Evolutionary conservation across 345 rosid genomes (phyloP).

Genomic region (Eucalyptus brandiana): DNA sequence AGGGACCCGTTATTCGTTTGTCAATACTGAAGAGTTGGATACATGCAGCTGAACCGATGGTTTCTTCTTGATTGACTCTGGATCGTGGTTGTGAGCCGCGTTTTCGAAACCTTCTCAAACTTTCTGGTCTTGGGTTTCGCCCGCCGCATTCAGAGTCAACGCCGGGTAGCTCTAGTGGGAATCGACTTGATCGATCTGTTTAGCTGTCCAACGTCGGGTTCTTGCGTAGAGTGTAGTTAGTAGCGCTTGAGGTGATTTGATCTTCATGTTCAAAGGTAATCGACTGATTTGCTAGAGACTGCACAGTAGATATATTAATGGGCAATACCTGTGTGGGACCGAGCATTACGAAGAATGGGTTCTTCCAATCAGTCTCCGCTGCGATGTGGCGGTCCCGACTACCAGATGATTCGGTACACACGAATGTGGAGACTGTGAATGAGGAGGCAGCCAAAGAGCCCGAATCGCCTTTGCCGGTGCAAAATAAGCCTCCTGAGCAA

Average conservation of each 20-base stretch:
- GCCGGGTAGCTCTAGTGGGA: neutral
- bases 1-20: neutral
- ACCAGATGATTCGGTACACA: conserved; percentile 7
- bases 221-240: neutral
- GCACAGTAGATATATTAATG: neutral
- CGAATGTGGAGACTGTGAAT: neutral
- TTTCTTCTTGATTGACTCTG: neutral
- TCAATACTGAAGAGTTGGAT: neutral
- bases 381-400: conserved; percentile 19
- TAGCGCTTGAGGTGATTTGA: neutral
- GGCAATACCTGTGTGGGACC: conserved; percentile 40
- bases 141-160: neutral
- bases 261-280: neutral
- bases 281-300: neutral
- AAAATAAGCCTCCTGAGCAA: conserved; percentile 20
- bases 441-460: neutral
- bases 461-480: conserved; percentile 6
- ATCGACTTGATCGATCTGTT: neutral
- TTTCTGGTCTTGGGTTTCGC: neutral
- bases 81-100: neutral
- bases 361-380: conserved; percentile 31
- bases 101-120: neutral
- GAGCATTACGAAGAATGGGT: conserved; percentile 15
- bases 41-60: neutral
- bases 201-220: neutral